phyloP scores from a whole-genome alignment of 306 rosid species.

The Urtica urens region DNA sequence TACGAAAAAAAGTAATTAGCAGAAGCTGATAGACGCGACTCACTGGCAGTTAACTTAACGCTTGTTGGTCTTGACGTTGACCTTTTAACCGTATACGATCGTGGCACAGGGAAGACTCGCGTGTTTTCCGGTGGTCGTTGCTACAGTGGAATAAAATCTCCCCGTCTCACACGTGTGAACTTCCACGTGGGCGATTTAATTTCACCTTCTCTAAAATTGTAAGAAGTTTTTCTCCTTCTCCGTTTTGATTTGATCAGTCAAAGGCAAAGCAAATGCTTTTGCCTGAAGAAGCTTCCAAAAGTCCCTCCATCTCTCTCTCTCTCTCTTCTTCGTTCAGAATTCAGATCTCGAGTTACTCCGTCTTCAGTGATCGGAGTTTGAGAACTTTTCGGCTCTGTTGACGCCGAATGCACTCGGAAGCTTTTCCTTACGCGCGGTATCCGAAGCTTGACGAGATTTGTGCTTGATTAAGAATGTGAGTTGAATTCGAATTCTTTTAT shows the following conservation, averaged over 20 bases:
- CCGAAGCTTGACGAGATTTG: no score
- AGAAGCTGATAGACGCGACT: background rate
- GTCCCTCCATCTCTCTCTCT: no score
- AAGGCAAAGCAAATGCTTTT: background rate
- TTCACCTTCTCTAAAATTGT: background rate
- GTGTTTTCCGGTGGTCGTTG: background rate
- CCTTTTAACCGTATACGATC: background rate
- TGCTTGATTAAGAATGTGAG: background rate
- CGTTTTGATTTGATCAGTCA: background rate
- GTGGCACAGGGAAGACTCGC: background rate
- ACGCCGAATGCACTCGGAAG: background rate
- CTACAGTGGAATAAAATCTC: conserved; percentile 2
- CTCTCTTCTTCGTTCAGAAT: no score
- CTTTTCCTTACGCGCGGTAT: background rate
- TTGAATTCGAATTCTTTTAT: background rate
- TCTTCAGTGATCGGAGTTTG: conserved; percentile 18
- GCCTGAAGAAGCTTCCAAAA: conserved; percentile 12
- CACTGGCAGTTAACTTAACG: background rate
- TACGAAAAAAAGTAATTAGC: background rate
- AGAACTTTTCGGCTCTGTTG: conserved; percentile 1
- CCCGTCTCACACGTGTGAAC: background rate
- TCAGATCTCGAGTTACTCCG: conserved; percentile 25
- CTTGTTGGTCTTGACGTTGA: background rate
- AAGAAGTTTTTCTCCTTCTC: background rate
- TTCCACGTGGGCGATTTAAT: conserved; percentile 9